Evolutionary conservation across 805 yeast species (phyloP), one percentile per base, ranked within the genome.

Genomic region (Martiniozyma abietophila): DNA sequence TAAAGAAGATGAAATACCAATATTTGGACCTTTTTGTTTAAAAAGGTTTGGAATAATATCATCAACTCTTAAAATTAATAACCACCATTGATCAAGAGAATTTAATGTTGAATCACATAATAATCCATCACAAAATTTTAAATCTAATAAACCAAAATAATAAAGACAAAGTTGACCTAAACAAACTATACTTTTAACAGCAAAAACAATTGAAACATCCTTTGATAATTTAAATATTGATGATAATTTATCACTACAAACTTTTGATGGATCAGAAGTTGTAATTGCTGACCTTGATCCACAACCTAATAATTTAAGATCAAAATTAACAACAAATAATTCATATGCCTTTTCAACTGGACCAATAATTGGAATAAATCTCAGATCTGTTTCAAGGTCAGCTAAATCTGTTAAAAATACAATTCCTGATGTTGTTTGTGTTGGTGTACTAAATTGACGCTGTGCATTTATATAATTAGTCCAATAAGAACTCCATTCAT

Each of bases 1-100:
- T 0, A 86, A 82, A 0, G 94, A 74, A 3, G 71, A 62, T 37
- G 44, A 22, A 5, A 35, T 17, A 2, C 52, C 41, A 24, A 39
- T 29, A 11, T 32, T 38, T 8, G 48, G 43, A 4, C 48, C 52
- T 25, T 35, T 44, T 11, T 36, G 42, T 40, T 20, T 57, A 18
- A 55, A 25, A 6, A 46, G 21, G 11, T 40, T 40, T 4, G 39
- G 35, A 9, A 46, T 26, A 16, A 53, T 40, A 10, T 34, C 18
- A 36, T 48, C 60, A 42, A 80, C 69, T 6, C 41, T 42, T 1
- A 25, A 18, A 3, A 53, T 36, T 23, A 72, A 52, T 24, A 64
- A 65, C 96, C 97, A 89, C 96, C 97, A 89, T 29, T 66, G 63
- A 2, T 54, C 48, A 17, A 85, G 68, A 0, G 94, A 94, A 16